A percentile compares a stretch with the other conserved stretches of the same genome.
These are phyloP conservation scores for Melampsora abietis-canadensis DNA, from an alignment of 1,284 basidiomycete species.

Conservation along the genomic window DNA sequence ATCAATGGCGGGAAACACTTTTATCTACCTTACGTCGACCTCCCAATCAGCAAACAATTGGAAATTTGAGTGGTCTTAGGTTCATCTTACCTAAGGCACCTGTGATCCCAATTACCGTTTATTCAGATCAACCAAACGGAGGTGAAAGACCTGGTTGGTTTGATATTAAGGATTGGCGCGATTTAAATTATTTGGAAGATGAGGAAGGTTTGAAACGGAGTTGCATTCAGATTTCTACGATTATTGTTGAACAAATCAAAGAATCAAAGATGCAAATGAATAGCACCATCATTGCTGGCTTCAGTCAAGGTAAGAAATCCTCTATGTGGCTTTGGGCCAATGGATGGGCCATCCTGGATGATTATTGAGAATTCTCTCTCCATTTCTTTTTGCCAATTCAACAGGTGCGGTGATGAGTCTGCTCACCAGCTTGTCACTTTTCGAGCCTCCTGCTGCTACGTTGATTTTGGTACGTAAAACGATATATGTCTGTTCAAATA, in stretches of 20 bases:
- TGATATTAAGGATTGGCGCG: slow-evolving; percentile 25
- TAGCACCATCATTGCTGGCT: slow-evolving; percentile 29
- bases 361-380: neutral
- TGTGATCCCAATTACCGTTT: slow-evolving; percentile 15
- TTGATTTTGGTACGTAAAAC: neutral
- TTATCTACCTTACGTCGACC: slow-evolving; percentile 12
- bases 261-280: slow-evolving; percentile 20
- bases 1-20: slow-evolving; percentile 22
- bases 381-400: neutral
- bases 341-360: neutral
- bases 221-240: slow-evolving; percentile 9
- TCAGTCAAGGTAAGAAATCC: slow-evolving; percentile 17
- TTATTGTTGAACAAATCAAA: slow-evolving; percentile 10
- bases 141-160: slow-evolving; percentile 30
- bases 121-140: neutral
- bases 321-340: neutral
- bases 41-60: neutral
- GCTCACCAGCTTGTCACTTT: slow-evolving; percentile 3
- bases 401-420: slow-evolving; percentile 24
- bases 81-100: slow-evolving; percentile 31
- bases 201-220: slow-evolving; percentile 21
- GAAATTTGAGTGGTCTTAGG: slow-evolving; percentile 16
- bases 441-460: slow-evolving; percentile 10
- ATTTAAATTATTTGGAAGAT: slow-evolving; percentile 27
- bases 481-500: neutral